Percentiles rank a stretch among this genome's conserved stretches.
These are phyloP conservation scores for Calamus simplicifolius DNA, from an alignment of 176 grass and related monocot species.

Conservation along the genomic window DNA sequence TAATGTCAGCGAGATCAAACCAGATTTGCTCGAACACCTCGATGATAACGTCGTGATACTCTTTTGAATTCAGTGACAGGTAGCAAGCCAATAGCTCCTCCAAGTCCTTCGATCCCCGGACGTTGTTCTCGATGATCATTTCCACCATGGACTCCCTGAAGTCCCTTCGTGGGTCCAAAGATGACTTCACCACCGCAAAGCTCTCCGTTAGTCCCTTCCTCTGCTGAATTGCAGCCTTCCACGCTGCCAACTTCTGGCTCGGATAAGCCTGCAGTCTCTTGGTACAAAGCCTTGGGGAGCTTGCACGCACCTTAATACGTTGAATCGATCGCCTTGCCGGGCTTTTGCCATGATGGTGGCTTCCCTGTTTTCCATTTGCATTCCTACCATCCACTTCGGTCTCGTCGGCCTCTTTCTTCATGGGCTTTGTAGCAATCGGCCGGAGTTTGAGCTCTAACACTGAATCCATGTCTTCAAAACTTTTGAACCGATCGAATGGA, in stretches of 20 bases:
- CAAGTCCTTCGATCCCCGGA: conserved; percentile 28
- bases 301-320: neutral
- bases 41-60: conserved; percentile 70
- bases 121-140: conserved; percentile 57
- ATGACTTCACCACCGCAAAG: conserved; percentile 64
- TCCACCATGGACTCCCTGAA: conserved; percentile 68
- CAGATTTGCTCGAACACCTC: conserved; percentile 56
- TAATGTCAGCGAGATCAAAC: conserved; percentile 2
- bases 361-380: no score
- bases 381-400: neutral
- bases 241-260: neutral
- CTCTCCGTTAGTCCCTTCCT: conserved; percentile 37
- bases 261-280: no score
- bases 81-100: conserved; percentile 77
- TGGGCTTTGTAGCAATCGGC: conserved; percentile 7
- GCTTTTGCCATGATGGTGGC: no score
- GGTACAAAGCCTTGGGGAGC: no score
- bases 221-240: conserved; percentile 25
- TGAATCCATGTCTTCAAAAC: conserved; percentile 17
- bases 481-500: no score
- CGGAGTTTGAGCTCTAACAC: conserved; percentile 40
- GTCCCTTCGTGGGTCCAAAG: conserved; percentile 56
- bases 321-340: no score
- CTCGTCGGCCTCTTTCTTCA: neutral
- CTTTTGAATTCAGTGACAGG: conserved; percentile 59